These are phyloP conservation scores for Cytospora piceae DNA, from an alignment of 2,329 filamentous ascomycete genomes.

Conservation along the genomic window DNA sequence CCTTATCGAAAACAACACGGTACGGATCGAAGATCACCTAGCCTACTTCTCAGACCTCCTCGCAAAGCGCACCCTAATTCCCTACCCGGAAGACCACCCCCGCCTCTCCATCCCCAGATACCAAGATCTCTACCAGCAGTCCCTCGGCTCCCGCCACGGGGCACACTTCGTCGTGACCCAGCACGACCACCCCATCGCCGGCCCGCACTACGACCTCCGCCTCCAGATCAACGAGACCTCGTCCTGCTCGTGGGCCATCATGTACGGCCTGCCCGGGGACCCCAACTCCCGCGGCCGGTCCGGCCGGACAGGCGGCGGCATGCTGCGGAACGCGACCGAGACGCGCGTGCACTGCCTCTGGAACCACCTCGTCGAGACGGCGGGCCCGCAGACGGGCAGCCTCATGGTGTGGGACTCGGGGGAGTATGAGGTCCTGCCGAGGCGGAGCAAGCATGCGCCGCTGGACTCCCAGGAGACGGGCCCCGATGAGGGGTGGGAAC, in stretches of 20 bases:
- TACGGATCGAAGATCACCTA: constrained; percentile 45
- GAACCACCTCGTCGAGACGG: constrained; percentile 66
- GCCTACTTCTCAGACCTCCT: constrained; percentile 44
- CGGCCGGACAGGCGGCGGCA: constrained; percentile 35
- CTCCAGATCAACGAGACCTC: constrained; percentile 71
- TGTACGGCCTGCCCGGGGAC: constrained; percentile 65
- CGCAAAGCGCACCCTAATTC: constrained; percentile 33
- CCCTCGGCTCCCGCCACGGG: constrained; percentile 39
- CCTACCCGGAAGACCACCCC: constrained; percentile 35
- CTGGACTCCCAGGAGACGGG: constrained; percentile 28
- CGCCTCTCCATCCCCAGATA: constrained; percentile 43
- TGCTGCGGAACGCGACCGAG: constrained; percentile 64
- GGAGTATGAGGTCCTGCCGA: constrained; percentile 57
- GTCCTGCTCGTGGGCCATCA: constrained; percentile 66
- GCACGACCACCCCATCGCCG: constrained; percentile 72
- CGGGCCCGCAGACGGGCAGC: constrained; percentile 56
- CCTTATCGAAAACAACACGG: constrained; percentile 46
- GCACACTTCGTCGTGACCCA: constrained; percentile 73
- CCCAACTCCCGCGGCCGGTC: constrained; percentile 48
- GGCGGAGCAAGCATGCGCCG: constrained; percentile 37
- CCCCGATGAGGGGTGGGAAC: constrained; percentile 25
- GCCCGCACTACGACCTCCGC: constrained; percentile 70
- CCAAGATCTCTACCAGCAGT: constrained; percentile 43
- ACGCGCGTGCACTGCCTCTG: constrained; percentile 64
- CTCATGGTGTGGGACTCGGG: constrained; percentile 67